phyloP scores from a whole-genome alignment of 208 protist genomes.

The Balamuthia mandrillaris region DNA sequence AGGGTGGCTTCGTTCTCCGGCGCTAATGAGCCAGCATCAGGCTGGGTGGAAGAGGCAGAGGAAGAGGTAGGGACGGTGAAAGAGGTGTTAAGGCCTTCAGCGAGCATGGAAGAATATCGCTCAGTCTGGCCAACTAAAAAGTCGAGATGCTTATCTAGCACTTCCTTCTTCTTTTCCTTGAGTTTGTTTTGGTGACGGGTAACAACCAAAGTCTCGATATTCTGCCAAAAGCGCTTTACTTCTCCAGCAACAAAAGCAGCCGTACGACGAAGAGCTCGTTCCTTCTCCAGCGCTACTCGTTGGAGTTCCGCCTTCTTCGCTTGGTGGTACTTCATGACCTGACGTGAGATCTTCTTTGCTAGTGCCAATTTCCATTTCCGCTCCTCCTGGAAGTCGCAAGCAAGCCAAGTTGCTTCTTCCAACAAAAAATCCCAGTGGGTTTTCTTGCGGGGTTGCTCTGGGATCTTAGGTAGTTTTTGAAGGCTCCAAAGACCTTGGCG shows the following conservation, averaged over 20 bases:
- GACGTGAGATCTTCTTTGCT: neutral
- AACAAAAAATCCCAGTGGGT: too few species aligned
- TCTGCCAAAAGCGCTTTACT: slow-evolving; percentile 45
- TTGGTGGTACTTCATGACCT: neutral
- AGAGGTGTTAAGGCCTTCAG: slow-evolving; percentile 37
- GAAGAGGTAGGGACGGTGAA: slow-evolving; percentile 29
- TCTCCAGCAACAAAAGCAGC: neutral
- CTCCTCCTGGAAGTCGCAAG: neutral
- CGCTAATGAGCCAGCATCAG: neutral
- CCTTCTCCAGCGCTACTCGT: neutral
- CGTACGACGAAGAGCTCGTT: neutral
- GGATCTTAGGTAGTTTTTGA: too few species aligned
- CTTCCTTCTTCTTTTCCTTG: slow-evolving; percentile 14
- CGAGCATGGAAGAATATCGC: slow-evolving; percentile 43
- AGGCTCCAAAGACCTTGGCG: too few species aligned
- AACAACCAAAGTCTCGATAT: slow-evolving; percentile 44
- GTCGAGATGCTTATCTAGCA: slow-evolving; percentile 57
- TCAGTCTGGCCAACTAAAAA: slow-evolving; percentile 58
- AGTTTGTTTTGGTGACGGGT: slow-evolving; percentile 31
- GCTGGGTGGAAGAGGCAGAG: neutral
- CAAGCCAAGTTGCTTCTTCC: too few species aligned
- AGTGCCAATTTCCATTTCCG: neutral
- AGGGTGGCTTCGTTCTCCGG: neutral
- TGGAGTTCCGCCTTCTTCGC: neutral
- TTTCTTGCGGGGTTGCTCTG: too few species aligned